These are phyloP conservation scores for Lipomyces mesembrius DNA, from an alignment of 805 yeast genomes.

Conservation along the genomic window DNA sequence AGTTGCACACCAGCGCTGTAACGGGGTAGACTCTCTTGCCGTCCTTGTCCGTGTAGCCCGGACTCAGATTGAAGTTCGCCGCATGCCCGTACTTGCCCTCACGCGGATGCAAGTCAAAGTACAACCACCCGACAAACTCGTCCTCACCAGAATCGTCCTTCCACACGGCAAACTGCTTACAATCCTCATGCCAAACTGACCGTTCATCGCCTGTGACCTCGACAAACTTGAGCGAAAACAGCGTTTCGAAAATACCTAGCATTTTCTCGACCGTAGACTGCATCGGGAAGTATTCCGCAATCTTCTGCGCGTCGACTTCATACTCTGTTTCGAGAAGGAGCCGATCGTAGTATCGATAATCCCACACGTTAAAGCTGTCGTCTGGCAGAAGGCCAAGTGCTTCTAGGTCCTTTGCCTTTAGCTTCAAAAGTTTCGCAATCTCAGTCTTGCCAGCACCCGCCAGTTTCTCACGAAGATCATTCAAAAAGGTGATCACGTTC, in stretches of 20 bases:
- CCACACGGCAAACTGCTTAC: constrained; percentile 74
- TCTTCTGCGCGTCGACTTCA: constrained; percentile 70
- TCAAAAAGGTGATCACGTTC: constrained; percentile 63
- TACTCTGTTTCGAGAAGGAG: constrained; percentile 67
- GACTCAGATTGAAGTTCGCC: constrained; percentile 72
- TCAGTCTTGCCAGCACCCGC: constrained; percentile 65
- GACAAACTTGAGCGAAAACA: constrained; percentile 70
- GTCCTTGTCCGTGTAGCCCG: constrained; percentile 59
- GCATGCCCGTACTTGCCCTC: constrained; percentile 89
- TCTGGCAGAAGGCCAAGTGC: constrained; percentile 52
- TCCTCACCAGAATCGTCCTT: constrained; percentile 58
- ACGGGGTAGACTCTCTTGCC: constrained; percentile 63
- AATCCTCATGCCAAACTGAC: constrained; percentile 79
- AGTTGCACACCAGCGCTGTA: constrained; percentile 82
- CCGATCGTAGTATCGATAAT: constrained; percentile 68
- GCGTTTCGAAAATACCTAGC: constrained; percentile 70
- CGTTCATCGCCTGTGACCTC: constrained; percentile 51
- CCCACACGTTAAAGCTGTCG: constrained; percentile 66
- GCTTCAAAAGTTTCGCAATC: constrained; percentile 51
- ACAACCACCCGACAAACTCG: constrained; percentile 75
- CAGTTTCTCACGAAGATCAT: constrained; percentile 63
- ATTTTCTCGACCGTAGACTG: constrained; percentile 67
- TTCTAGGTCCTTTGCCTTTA: constrained; percentile 60
- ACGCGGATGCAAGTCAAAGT: constrained; percentile 82
- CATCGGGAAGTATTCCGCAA: constrained; percentile 80